phyloP scores from a whole-genome alignment of 202 grass and related monocot genomes.

The Dendrocalamus latiflorus region DNA sequence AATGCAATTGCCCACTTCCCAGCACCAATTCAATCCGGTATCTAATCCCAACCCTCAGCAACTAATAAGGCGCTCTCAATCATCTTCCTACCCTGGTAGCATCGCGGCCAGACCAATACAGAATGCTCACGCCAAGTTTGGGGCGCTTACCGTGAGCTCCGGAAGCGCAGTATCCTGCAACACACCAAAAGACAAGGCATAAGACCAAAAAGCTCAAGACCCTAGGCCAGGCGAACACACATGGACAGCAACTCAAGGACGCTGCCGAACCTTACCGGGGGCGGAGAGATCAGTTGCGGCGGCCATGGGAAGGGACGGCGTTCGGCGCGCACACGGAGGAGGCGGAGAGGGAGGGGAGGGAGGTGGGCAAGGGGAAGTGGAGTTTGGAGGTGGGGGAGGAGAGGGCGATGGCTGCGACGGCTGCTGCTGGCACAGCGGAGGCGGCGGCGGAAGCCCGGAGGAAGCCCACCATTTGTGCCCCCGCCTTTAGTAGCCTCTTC shows the following conservation, averaged over 20 bases:
- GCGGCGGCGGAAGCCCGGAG: conserved; percentile 54
- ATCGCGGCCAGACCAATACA: not conserved
- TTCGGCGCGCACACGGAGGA: conserved; percentile 13
- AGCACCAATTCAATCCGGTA: not conserved
- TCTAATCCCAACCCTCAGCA: not conserved
- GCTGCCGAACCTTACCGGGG: conserved; percentile 29
- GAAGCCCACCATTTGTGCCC: conserved; percentile 58
- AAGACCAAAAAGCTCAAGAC: not conserved
- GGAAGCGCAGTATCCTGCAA: conserved; percentile 52
- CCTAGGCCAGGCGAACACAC: not conserved
- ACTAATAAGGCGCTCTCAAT: not conserved
- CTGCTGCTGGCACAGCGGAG: conserved; percentile 58
- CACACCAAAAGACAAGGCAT: conserved; percentile 1
- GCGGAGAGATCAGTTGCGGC: conserved; percentile 32
- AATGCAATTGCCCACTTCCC: not conserved
- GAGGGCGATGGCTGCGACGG: conserved; percentile 32
- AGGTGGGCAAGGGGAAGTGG: conserved; percentile 22
- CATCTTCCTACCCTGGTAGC: not conserved
- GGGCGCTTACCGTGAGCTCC: conserved; percentile 60
- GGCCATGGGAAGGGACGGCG: conserved; percentile 36
- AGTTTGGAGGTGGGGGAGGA: conserved; percentile 23
- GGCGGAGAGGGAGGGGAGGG: conserved; percentile 12
- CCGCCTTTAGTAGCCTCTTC: not conserved
- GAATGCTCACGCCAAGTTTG: not conserved
- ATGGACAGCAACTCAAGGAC: not conserved